phyloP scores from a whole-genome alignment of 805 yeast species.

The Candida silvatica region DNA sequence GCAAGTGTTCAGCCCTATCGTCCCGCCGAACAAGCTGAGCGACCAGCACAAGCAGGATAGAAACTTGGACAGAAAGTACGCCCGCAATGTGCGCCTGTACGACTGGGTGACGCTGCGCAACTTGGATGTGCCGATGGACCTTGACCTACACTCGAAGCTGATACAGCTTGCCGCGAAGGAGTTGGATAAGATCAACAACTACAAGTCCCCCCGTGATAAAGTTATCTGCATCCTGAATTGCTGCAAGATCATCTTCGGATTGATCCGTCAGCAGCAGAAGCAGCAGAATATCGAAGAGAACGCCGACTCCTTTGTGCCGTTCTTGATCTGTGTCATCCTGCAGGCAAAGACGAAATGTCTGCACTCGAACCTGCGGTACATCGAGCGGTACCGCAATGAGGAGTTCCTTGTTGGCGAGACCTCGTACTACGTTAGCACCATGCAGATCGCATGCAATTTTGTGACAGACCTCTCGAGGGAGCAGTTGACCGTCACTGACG shows the following conservation, averaged over 20 bases:
- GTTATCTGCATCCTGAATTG: slow-evolving; percentile 84
- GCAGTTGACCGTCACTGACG: slow-evolving; percentile 51
- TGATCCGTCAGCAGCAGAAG: slow-evolving; percentile 50
- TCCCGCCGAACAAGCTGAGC: slow-evolving; percentile 33
- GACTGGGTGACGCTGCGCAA: slow-evolving; percentile 66
- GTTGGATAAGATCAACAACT: slow-evolving; percentile 67
- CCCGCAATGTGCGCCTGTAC: slow-evolving; percentile 21
- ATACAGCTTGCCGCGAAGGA: slow-evolving; percentile 64
- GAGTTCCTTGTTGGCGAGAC: slow-evolving; percentile 81
- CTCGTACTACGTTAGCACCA: slow-evolving; percentile 83
- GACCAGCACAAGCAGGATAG: slow-evolving; percentile 58
- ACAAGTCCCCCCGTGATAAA: slow-evolving; percentile 92
- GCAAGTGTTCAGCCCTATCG: slow-evolving; percentile 69
- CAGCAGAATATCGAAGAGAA: slow-evolving; percentile 53
- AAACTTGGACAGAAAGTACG: slow-evolving; percentile 55
- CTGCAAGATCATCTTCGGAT: slow-evolving; percentile 87
- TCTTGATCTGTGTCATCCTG: slow-evolving; percentile 70
- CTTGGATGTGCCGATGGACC: slow-evolving; percentile 59
- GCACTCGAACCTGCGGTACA: slow-evolving; percentile 74
- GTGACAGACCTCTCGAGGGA: slow-evolving; percentile 51
- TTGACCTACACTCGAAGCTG: slow-evolving; percentile 41
- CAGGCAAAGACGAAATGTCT: slow-evolving; percentile 57
- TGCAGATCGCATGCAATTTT: slow-evolving; percentile 82
- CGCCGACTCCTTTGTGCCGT: slow-evolving; percentile 92
- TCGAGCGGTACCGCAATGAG: slow-evolving; percentile 73